These are phyloP conservation scores for Sanghuangporus sanghuang DNA, from an alignment of 1,284 basidiomycete genomes.

Conservation along the genomic window DNA sequence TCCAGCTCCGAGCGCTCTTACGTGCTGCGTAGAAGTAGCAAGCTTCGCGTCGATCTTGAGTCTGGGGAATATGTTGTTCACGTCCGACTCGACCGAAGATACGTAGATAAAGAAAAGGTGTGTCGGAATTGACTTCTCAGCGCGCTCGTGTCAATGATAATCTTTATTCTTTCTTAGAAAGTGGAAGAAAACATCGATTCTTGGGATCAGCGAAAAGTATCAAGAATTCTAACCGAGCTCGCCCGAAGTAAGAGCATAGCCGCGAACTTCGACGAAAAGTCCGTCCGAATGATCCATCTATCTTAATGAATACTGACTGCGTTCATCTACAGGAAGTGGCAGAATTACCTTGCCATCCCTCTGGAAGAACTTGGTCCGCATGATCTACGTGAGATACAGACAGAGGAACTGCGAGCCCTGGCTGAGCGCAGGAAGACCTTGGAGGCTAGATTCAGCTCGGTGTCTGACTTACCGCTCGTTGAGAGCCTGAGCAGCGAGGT, in stretches of 20 bases:
- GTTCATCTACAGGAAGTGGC: slow-evolving; percentile 10
- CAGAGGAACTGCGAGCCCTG: slow-evolving; percentile 4
- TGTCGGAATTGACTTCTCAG: not conserved
- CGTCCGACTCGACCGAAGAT: slow-evolving; percentile 35
- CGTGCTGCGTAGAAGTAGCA: slow-evolving; percentile 35
- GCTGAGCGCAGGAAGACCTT: not conserved
- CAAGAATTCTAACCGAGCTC: slow-evolving; percentile 33
- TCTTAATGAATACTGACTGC: not conserved
- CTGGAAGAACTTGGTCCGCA: slow-evolving; percentile 8
- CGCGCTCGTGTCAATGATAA: not conserved
- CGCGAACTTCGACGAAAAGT: slow-evolving; percentile 39
- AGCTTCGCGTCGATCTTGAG: slow-evolving; percentile 36
- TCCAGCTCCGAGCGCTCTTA: slow-evolving; percentile 32
- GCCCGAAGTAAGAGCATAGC: slow-evolving; percentile 41
- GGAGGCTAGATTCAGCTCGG: not conserved
- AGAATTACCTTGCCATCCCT: slow-evolving; percentile 9
- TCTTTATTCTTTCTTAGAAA: not conserved
- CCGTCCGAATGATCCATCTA: slow-evolving; percentile 9
- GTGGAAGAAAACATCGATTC: not conserved
- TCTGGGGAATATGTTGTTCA: slow-evolving; percentile 50
- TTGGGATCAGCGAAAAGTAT: slow-evolving; percentile 12
- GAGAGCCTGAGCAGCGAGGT: too few species aligned
- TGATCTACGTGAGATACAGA: slow-evolving; percentile 14
- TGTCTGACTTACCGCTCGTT: not conserved
- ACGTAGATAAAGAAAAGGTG: slow-evolving; percentile 16